phyloP scores from a whole-genome alignment of 2,329 filamentous ascomycete genomes.

The Geoglossum cookeanum region DNA sequence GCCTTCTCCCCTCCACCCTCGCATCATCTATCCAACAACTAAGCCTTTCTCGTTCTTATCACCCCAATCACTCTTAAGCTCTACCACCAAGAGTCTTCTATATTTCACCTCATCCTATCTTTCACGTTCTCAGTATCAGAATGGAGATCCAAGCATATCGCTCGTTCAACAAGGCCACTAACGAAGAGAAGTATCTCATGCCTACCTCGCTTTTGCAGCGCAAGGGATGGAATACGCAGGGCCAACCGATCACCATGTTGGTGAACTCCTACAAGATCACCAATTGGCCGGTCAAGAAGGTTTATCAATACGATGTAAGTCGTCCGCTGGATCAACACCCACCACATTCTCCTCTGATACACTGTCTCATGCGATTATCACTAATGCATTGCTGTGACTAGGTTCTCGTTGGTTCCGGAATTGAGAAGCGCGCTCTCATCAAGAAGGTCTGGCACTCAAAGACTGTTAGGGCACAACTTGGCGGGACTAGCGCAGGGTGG shows the following conservation, averaged over 20 bases:
- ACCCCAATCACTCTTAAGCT: too few species aligned
- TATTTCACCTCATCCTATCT: neutral
- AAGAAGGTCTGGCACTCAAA: conserved; percentile 59
- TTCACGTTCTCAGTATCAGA: neutral
- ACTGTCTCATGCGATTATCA: neutral
- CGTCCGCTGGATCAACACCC: neutral
- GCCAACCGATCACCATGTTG: conserved; percentile 20
- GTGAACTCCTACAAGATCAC: conserved; percentile 62
- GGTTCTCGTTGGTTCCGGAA: conserved; percentile 45
- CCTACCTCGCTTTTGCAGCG: conserved; percentile 17
- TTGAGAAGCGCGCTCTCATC: conserved; percentile 45
- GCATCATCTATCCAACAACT: too few species aligned
- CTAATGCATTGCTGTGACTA: conserved; percentile 17
- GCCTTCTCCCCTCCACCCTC: too few species aligned
- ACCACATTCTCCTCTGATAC: neutral
- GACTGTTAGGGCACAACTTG: conserved; percentile 35
- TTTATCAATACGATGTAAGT: conserved; percentile 77
- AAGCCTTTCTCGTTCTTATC: too few species aligned
- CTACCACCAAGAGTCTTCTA: too few species aligned
- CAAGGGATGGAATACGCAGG: conserved; percentile 19
- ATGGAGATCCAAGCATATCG: conserved; percentile 1
- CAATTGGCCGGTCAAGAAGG: conserved; percentile 32
- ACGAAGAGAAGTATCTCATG: conserved; percentile 5
- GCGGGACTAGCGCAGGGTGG: conserved; percentile 28
- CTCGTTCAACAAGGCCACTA: conserved; percentile 1